Percentiles rank a stretch among this genome's conserved stretches.
These are phyloP conservation scores for Leccinum olivaceopallidum DNA, from an alignment of 768 basidiomycete genomes.

Conservation along the genomic window DNA sequence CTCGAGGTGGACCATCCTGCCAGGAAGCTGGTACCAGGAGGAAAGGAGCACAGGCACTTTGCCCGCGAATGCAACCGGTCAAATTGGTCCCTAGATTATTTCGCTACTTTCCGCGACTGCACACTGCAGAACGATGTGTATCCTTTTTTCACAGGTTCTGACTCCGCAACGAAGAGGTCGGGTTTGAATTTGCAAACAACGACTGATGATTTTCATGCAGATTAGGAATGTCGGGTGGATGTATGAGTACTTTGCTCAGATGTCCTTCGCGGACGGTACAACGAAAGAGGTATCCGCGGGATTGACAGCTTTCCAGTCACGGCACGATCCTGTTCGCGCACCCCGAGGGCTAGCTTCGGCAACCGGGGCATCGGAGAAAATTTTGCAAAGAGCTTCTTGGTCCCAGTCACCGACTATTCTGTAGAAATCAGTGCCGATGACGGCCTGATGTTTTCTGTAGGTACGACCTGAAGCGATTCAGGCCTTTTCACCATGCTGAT, in stretches of 20 bases:
- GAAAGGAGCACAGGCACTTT: too few relatives aligned
- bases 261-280: conserved; percentile 5
- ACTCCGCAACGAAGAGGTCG: neutral
- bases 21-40: too few relatives aligned
- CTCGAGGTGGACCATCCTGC: too few relatives aligned
- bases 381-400: neutral
- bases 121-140: too few relatives aligned
- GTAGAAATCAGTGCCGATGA: conserved; percentile 1
- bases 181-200: neutral
- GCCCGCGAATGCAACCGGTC: too few relatives aligned
- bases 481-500: neutral
- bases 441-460: neutral
- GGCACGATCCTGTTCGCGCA: neutral
- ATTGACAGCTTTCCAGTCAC: conserved; percentile 7
- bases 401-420: neutral
- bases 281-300: conserved; percentile 6
- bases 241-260: conserved; percentile 11
- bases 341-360: neutral
- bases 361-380: neutral
- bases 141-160: too few relatives aligned
- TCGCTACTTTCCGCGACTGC: too few relatives aligned
- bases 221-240: neutral
- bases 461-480: neutral
- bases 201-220: neutral
- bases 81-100: too few relatives aligned